A percentile compares a stretch with the other conserved stretches of the same genome.
Evolutionary conservation across 2,329 filamentous ascomycete species (phyloP).

Genomic region (Fusarium mundagurra): DNA sequence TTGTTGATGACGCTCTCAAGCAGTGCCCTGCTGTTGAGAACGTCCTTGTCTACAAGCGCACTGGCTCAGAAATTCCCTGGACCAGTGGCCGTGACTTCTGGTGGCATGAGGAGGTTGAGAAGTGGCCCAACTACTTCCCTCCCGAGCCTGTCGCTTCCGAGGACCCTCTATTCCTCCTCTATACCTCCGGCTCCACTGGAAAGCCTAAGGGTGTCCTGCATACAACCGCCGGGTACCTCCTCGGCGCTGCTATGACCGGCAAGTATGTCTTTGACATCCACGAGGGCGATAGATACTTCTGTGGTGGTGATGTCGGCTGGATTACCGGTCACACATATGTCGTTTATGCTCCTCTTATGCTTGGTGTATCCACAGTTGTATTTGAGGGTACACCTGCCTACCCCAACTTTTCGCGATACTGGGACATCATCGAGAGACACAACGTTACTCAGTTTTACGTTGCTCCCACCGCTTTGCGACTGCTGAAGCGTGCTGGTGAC

Average conservation of each 20-base stretch:
- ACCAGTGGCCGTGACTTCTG: slow-evolving; percentile 89
- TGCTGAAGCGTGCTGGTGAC: slow-evolving; percentile 95
- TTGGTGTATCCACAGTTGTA: slow-evolving; percentile 93
- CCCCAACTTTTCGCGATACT: slow-evolving; percentile 97
- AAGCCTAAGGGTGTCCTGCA: slow-evolving; percentile 99
- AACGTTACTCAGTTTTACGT: slow-evolving; percentile 98
- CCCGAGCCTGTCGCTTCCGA: slow-evolving; percentile 92
- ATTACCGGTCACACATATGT: slow-evolving; percentile 99
- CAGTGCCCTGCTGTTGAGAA: slow-evolving; percentile 89
- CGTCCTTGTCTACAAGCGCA: slow-evolving; percentile 94
- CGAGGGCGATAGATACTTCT: slow-evolving; percentile 93
- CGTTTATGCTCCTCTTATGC: slow-evolving; percentile 91
- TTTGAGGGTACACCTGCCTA: slow-evolving; percentile 98
- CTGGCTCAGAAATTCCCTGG: slow-evolving; percentile 91
- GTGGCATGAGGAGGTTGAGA: slow-evolving; percentile 99
- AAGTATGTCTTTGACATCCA: slow-evolving; percentile 99
- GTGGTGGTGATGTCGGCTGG: slow-evolving; percentile 98
- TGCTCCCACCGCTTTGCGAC: slow-evolving; percentile 88
- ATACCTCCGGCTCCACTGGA: slow-evolving; percentile 96
- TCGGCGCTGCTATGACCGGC: slow-evolving; percentile 91
- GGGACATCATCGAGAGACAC: slow-evolving; percentile 97
- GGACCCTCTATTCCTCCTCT: slow-evolving; percentile 96
- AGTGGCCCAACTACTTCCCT: slow-evolving; percentile 92
- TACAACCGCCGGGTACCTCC: slow-evolving; percentile 93
- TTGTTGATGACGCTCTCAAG: slow-evolving; percentile 96